Conservation (phyloP, 2,329 filamentous ascomycete genomes). For the Lachnellula suecica region DNA sequence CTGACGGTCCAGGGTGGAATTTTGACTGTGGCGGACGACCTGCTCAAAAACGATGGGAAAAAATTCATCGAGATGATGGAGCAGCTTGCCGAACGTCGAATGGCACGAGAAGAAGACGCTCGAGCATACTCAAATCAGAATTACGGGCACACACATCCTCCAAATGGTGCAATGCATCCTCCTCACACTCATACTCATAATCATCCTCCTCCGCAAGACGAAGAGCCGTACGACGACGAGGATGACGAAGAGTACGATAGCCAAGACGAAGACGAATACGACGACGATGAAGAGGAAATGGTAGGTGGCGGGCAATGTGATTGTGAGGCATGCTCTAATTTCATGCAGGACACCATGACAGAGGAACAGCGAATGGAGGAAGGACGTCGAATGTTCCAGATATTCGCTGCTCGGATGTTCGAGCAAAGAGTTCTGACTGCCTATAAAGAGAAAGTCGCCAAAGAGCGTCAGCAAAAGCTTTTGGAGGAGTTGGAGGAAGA, state of each 20-base stretch:
- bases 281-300: slow-evolving; percentile 80
- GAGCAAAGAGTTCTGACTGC: slow-evolving; percentile 94
- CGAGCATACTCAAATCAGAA: slow-evolving; percentile 61
- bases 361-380: slow-evolving; percentile 99
- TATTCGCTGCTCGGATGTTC: slow-evolving; percentile 98
- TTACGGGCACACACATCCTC: slow-evolving; percentile 50
- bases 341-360: slow-evolving; percentile 82
- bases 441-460: slow-evolving; percentile 96
- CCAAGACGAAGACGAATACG: slow-evolving; percentile 62
- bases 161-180: slow-evolving; percentile 53
- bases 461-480: slow-evolving; percentile 86
- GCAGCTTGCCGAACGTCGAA: slow-evolving; percentile 92
- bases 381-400: slow-evolving; percentile 97
- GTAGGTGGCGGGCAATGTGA: slow-evolving; percentile 37
- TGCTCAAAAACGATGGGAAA: slow-evolving; percentile 97
- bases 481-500: slow-evolving; percentile 91
- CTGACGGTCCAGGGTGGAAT: slow-evolving; percentile 96
- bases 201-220: slow-evolving; percentile 70
- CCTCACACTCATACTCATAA: slow-evolving; percentile 62
- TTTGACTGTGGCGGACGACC: slow-evolving; percentile 95
- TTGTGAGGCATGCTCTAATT: slow-evolving; percentile 35
- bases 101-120: slow-evolving; percentile 94
- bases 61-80: slow-evolving; percentile 99
- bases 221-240: slow-evolving; percentile 68
- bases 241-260: slow-evolving; percentile 61